Base-by-base conservation (phyloP, 208 protist species). In the Vickermania ingenoplastis region DNA sequence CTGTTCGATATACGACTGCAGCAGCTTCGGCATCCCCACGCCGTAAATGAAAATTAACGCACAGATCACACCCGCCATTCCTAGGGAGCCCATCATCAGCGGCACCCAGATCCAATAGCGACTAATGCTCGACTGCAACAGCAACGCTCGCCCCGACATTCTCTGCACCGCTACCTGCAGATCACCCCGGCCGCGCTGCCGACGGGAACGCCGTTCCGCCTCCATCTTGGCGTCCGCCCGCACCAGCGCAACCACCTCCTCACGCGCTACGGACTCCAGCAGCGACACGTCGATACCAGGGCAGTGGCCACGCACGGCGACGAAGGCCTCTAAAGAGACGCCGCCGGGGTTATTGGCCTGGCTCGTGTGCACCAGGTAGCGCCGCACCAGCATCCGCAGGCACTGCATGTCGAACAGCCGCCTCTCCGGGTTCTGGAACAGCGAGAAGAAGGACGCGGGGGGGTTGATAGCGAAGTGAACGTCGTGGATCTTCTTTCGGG, bases 311-410 rank as follows among this genome's bases (percentile, higher is more conserved):
- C 80, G 78, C 57, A 55, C 68, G 25, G 55, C 63, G 63, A 93
- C 61, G 61, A 93, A 93, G 29, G 75, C 61, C 2, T 77, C 71
- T 23, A 93, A 72, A 17, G 77, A 64, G n/a, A 90, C 71, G 14
- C 69, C 69, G 0, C 71, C 75, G 1, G 72, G 73, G 67, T 90
- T 90, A 57, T 90, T 93, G 24, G 69, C 69, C 57, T 90, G 80
- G 55, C 66, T 71, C 3, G 80, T 85, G 67, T 87, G 81, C 28
- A 93, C 83, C 31, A 93, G 64, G 57, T 87, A 93, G n/a, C 86
- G 80, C 14, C 86, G 77, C 5, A 77, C 67, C 65, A 89, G 87
- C 86, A 93, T 93, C 41, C 86, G 80, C 41, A 93, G 71, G 52
- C 73, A 91, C 68, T 93, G 83, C 75, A 89, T 78, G 67, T 93